Evolutionary conservation across 2,329 filamentous ascomycete genomes (phyloP).

Genomic region (Apiospora pterosperma): DNA sequence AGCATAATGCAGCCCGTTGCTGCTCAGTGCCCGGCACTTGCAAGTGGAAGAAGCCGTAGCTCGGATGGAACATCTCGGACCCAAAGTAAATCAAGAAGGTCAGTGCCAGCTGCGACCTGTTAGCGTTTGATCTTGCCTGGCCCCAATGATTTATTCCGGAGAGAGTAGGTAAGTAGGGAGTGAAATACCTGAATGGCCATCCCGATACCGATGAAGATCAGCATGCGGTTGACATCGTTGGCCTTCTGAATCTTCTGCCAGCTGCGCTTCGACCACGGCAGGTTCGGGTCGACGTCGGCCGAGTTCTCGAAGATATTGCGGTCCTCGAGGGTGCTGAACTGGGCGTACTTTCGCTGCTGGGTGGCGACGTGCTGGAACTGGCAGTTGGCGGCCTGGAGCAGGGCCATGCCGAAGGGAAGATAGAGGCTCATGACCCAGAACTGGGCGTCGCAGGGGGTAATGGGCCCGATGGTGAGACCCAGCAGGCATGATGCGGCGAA

Average conservation of each 20-base stretch:
- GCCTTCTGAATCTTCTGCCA: conserved; percentile 30
- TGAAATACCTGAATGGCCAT: conserved; percentile 42
- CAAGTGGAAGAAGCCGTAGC: conserved; percentile 58
- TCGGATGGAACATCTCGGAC: conserved; percentile 62
- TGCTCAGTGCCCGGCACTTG: conserved; percentile 54
- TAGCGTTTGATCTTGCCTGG: conserved; percentile 11
- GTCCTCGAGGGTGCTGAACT: conserved; percentile 18
- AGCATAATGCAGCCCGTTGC: conserved; percentile 38
- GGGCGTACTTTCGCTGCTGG: conserved; percentile 44
- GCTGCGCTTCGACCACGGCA: conserved; percentile 14
- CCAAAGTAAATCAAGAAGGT: conserved; percentile 59
- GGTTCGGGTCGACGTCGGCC: not conserved
- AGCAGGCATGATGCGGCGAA: conserved; percentile 24
- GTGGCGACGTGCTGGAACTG: conserved; percentile 58
- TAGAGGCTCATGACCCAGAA: conserved; percentile 67
- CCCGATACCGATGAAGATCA: conserved; percentile 47
- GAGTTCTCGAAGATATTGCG: conserved; percentile 16
- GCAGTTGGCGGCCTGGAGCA: conserved; percentile 63
- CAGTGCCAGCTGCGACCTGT: conserved; percentile 47
- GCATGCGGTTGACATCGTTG: conserved; percentile 46
- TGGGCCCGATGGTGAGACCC: conserved; percentile 26
- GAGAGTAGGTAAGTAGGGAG: conserved; percentile 39
- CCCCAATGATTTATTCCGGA: conserved; percentile 9
- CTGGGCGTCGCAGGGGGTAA: conserved; percentile 50
- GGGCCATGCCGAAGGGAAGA: conserved; percentile 60